These are phyloP conservation scores for Colletotrichum brevisporum DNA, from an alignment of 2,329 filamentous ascomycete genomes.

Conservation along the genomic window DNA sequence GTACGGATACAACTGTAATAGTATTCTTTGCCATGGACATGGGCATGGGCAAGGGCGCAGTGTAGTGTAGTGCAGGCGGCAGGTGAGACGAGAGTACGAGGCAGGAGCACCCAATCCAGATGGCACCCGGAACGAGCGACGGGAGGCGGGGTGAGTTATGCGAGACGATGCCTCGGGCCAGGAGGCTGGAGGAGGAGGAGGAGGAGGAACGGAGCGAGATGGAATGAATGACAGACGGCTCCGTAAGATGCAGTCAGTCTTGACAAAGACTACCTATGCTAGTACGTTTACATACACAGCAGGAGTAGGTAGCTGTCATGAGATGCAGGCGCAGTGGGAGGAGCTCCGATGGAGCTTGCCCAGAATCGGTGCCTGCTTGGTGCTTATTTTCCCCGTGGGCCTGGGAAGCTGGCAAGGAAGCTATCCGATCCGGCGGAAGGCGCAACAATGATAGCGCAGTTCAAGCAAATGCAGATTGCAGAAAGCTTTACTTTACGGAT, in stretches of 20 bases:
- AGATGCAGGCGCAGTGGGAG: constrained; percentile 15
- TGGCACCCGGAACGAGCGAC: neutral
- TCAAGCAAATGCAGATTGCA: constrained; percentile 13
- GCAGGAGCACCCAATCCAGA: too few relatives aligned
- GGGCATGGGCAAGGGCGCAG: too few relatives aligned
- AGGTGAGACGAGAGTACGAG: too few relatives aligned
- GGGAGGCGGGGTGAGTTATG: neutral
- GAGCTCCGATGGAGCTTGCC: constrained; percentile 16
- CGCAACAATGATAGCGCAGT: constrained; percentile 1
- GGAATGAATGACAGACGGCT: neutral
- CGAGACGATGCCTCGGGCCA: constrained; percentile 13
- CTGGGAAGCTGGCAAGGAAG: neutral
- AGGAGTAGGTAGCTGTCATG: too few relatives aligned
- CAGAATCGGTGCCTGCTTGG: constrained; percentile 3
- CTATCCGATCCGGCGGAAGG: constrained; percentile 10
- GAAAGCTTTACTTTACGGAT: constrained; percentile 5
- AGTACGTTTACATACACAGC: too few relatives aligned
- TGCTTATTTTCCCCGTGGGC: constrained; percentile 13
- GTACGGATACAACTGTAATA: neutral
- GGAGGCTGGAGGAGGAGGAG: too few relatives aligned
- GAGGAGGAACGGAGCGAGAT: constrained; percentile 10
- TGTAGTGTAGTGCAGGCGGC: too few relatives aligned
- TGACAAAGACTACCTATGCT: too few relatives aligned
- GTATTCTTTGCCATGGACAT: neutral
- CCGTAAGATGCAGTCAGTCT: too few relatives aligned